Conservation (phyloP, 257 asterid genomes). For the Solanum rostratum region DNA sequence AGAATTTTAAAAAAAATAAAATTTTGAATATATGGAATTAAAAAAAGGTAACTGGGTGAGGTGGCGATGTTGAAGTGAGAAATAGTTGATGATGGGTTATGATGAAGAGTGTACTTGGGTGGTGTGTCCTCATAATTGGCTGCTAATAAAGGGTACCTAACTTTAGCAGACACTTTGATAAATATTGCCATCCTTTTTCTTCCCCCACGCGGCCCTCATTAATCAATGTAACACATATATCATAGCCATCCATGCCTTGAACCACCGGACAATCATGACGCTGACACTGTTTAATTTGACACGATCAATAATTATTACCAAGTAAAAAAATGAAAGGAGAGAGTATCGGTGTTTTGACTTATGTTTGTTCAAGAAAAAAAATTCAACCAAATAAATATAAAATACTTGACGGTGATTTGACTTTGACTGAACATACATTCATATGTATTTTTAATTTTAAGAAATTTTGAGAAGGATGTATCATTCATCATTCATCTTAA, state of each 20-base stretch:
- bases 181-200: conserved; percentile 12
- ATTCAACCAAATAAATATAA: too few relatives aligned
- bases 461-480: too few relatives aligned
- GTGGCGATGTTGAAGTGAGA: background rate
- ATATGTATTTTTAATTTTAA: too few relatives aligned
- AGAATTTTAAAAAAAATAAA: too few relatives aligned
- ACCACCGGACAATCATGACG: background rate
- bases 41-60: background rate
- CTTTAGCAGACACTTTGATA: conserved; percentile 50
- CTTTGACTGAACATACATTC: background rate
- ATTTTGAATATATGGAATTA: too few relatives aligned
- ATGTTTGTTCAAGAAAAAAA: too few relatives aligned
- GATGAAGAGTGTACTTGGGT: conserved; percentile 45
- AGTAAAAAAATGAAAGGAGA: too few relatives aligned
- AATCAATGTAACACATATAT: background rate
- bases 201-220: conserved; percentile 7
- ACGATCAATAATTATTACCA: too few relatives aligned
- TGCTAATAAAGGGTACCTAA: conserved; percentile 32
- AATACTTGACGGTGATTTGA: background rate
- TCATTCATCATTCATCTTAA: too few relatives aligned
- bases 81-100: conserved; percentile 4
- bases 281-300: too few relatives aligned
- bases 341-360: too few relatives aligned
- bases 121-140: conserved; percentile 62
- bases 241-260: background rate